Conservation (phyloP, 257 asterid genomes). For the Paraleonurus japonicus region DNA sequence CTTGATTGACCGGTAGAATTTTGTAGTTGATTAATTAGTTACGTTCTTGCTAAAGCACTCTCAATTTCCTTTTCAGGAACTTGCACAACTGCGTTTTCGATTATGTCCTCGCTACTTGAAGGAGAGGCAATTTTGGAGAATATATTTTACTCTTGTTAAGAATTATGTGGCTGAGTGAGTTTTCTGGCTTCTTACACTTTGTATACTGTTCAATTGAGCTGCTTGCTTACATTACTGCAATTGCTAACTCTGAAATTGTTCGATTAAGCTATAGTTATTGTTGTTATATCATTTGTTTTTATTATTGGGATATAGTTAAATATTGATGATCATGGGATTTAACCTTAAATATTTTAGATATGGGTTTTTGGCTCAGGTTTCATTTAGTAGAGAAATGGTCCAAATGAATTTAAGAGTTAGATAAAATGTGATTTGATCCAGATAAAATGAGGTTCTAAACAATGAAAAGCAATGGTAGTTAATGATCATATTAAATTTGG, state of each 20-base stretch:
- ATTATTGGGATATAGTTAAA: not conserved
- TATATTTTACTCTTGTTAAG: slow-evolving; percentile 74
- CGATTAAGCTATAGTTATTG: not conserved
- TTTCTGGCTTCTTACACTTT: slow-evolving; percentile 24
- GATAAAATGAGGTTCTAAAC: not conserved
- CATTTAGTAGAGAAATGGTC: not conserved
- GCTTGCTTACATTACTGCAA: not conserved
- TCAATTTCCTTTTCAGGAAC: slow-evolving; percentile 56
- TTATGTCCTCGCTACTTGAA: slow-evolving; percentile 81
- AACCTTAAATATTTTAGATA: not conserved
- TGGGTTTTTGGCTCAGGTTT: not conserved
- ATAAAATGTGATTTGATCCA: not conserved
- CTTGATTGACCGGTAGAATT: not conserved
- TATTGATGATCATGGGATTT: not conserved
- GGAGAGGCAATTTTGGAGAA: slow-evolving; percentile 85
- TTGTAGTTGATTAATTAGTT: slow-evolving; percentile 20
- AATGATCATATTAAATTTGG: not conserved
- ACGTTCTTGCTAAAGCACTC: slow-evolving; percentile 23
- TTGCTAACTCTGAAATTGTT: not conserved
- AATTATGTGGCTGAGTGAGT: slow-evolving; percentile 75
- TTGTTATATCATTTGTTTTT: not conserved
- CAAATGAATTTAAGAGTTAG: slow-evolving; percentile 13
- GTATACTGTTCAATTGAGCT: slow-evolving; percentile 21
- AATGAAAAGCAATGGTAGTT: not conserved
- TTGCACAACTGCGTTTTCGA: slow-evolving; percentile 72